Evolutionary conservation across 2,329 filamentous ascomycete genomes (phyloP), one percentile per base, ranked within the genome.

Genomic region (Cladorrhinum sp.): DNA sequence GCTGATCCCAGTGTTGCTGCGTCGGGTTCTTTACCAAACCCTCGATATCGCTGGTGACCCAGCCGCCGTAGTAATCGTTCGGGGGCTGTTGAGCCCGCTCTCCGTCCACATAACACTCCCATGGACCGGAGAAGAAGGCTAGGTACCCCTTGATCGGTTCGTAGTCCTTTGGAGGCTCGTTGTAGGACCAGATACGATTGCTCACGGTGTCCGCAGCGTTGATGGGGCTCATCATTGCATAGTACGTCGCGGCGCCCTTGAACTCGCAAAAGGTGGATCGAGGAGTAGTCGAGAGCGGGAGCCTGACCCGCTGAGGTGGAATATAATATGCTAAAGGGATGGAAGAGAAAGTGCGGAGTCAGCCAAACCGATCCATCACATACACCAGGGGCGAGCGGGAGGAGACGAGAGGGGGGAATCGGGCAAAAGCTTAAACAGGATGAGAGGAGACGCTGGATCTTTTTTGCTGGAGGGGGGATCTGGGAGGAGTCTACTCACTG

Each of bases 11-110:
- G 42, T 46, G 42, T 20, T 46, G 42, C n/a, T 46, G 42, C 16
- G 16, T 3, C 7, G 62, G 56, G 1, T 75, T 77, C 70, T 80
- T 79, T 61, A 79, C 74, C 52, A 79, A 77, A 28, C 83, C 81
- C 65, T 82, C 80, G 62, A 87, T 78, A 60, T 87, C 84, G 62
- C 78, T 80, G 54, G 83, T 86, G 62, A 84, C 81, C 84, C 85
- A 88, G 2, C 85, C 85, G 23, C 85, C 85, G 71, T 86, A 87
- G 65, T 86, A 87, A 66, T 87, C 84, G 7, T 83, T 83, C 16
- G 82, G 82, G 73, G 86, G 83, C 42, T 83, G 75, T 70, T 81
- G 75, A 20, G 86, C 85, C 67, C 77, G 77, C 71, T 87, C 84
- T 9, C 83, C 83, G 70, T 87, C 83, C 3, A 86, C 84, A 70